Conservation (phyloP, 1,139 yeast genomes). For the Pichia sp. region DNA sequence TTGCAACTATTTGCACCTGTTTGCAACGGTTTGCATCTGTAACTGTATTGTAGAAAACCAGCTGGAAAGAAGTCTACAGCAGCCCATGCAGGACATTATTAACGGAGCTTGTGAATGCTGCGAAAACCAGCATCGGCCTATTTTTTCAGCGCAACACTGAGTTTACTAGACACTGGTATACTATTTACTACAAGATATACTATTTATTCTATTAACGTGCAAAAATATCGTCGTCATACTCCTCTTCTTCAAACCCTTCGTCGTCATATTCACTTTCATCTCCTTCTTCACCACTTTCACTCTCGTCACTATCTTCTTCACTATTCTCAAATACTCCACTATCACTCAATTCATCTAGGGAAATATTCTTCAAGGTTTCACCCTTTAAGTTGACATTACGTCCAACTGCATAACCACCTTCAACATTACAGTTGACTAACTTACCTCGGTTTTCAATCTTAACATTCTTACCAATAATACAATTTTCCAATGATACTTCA, state of each 20-base stretch:
- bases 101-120: too few relatives aligned
- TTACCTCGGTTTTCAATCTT: conserved; percentile 52
- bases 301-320: conserved; percentile 21
- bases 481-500: conserved; percentile 80
- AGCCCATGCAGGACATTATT: too few relatives aligned
- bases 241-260: conserved; percentile 27
- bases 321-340: conserved; percentile 29
- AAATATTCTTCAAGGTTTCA: conserved; percentile 66
- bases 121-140: too few relatives aligned
- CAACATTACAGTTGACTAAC: conserved; percentile 76
- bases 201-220: background rate
- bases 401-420: conserved; percentile 64
- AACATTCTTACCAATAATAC: conserved; percentile 71
- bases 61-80: too few relatives aligned
- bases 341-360: conserved; percentile 36
- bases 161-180: background rate
- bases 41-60: too few relatives aligned
- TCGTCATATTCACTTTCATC: conserved; percentile 21
- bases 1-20: too few relatives aligned
- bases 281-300: background rate
- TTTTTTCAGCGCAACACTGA: background rate
- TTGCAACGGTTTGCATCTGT: too few relatives aligned
- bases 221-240: conserved; percentile 14
- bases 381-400: conserved; percentile 67
- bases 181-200: background rate